These are phyloP conservation scores for Phytophthora melonis DNA, from an alignment of 352 stramenopile species.

Conservation along the genomic window DNA sequence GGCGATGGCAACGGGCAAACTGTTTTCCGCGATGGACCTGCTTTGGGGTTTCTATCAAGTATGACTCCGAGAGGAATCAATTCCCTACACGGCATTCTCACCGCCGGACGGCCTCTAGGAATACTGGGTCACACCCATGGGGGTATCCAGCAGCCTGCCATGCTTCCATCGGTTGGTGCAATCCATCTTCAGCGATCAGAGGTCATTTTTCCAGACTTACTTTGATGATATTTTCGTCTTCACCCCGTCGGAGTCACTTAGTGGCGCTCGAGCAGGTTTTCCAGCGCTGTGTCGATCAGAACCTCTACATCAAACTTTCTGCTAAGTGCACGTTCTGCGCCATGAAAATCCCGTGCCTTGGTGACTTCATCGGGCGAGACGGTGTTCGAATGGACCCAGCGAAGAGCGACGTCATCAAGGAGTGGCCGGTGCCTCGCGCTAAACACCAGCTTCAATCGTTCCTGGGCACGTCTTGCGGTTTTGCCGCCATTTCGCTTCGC, in stretches of 20 bases:
- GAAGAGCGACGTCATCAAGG: neutral
- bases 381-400: neutral
- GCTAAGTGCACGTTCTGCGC: neutral
- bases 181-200: neutral
- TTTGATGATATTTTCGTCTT: constrained; percentile 2
- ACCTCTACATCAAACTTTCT: constrained; percentile 3
- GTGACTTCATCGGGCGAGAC: neutral
- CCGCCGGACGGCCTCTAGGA: neutral
- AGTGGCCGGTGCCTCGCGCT: neutral
- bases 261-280: neutral
- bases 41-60: neutral
- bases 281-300: constrained; percentile 1
- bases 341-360: neutral
- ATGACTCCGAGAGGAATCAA: neutral
- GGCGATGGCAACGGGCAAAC: neutral
- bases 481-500: neutral
- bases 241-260: neutral
- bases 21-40: neutral
- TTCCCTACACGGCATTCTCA: neutral
- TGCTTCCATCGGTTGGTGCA: neutral
- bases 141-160: neutral
- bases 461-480: neutral
- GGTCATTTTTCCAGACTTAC: neutral
- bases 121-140: neutral
- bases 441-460: constrained; percentile 3